A percentile compares a stretch with the other conserved stretches of the same genome.
Evolutionary conservation across 2,329 filamentous ascomycete genomes (phyloP).

Genomic region (Nemania diffusa): DNA sequence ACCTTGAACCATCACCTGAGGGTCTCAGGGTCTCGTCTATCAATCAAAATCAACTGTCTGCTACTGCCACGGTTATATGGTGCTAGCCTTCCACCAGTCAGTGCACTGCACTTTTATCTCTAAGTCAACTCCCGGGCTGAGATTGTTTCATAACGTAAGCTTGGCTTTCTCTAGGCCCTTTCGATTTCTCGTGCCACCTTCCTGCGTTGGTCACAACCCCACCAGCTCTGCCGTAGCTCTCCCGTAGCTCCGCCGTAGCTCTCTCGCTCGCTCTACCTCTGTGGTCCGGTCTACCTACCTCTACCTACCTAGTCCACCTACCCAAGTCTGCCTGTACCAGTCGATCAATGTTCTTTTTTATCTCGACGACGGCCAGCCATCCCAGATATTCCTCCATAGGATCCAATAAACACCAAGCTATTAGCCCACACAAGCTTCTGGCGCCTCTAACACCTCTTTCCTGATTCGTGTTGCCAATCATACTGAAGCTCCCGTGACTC

Average conservation of each 20-base stretch:
- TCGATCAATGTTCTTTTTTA: neutral
- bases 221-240: neutral
- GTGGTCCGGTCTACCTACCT: no score
- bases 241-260: neutral
- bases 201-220: neutral
- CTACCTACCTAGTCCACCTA: neutral
- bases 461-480: constrained; percentile 6
- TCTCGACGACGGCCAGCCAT: neutral
- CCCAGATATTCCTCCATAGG: neutral
- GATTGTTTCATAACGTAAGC: constrained; percentile 19
- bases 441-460: neutral
- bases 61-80: neutral
- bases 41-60: no score
- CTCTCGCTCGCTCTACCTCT: neutral
- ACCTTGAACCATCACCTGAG: neutral
- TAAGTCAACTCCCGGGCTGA: neutral
- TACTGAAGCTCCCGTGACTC: constrained; percentile 11
- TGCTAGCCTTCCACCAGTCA: neutral
- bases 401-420: constrained; percentile 4
- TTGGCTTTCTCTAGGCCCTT: constrained; percentile 27
- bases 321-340: neutral
- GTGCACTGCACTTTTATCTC: neutral
- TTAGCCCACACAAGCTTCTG: neutral
- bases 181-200: constrained; percentile 24
- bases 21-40: neutral